Evolutionary conservation across 1,284 basidiomycete genomes (phyloP).

Genomic region (Irpex rosettiformis): DNA sequence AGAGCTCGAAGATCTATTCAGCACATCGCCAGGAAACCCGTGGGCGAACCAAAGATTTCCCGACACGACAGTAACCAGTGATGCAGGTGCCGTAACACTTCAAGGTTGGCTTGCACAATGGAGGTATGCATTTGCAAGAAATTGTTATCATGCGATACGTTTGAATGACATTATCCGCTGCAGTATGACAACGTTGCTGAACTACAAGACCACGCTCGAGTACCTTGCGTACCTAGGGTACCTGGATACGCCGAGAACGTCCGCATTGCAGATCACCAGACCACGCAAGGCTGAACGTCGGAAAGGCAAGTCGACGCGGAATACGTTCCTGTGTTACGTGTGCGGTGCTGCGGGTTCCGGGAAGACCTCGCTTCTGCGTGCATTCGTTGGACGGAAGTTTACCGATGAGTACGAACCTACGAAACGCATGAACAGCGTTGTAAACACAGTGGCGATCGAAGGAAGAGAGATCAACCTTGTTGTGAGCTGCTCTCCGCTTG

Average conservation of each 20-base stretch:
- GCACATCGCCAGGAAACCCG: constrained; percentile 92
- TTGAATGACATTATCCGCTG: not conserved
- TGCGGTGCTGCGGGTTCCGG: constrained; percentile 96
- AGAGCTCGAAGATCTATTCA: constrained; percentile 90
- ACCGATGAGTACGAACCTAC: constrained; percentile 79
- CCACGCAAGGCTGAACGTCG: constrained; percentile 84
- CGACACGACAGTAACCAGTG: constrained; percentile 88
- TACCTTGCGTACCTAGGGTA: constrained; percentile 97
- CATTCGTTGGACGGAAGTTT: constrained; percentile 84
- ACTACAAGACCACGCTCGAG: constrained; percentile 87
- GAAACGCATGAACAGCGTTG: constrained; percentile 86
- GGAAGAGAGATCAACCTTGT: constrained; percentile 96
- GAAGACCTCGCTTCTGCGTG: constrained; percentile 84
- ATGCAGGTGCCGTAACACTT: constrained; percentile 86
- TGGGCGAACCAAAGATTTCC: constrained; percentile 87
- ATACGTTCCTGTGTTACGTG: constrained; percentile 91
- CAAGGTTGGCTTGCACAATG: constrained; percentile 99
- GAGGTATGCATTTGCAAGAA: constrained; percentile 60
- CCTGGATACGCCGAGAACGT: constrained; percentile 70
- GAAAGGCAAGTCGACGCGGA: constrained; percentile 83
- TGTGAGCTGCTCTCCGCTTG: constrained; percentile 57
- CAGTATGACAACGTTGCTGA: constrained; percentile 95
- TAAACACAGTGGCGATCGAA: constrained; percentile 92
- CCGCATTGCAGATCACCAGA: constrained; percentile 78
- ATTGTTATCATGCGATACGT: not conserved